phyloP scores from a whole-genome alignment of 495 filamentous ascomycete species.

The Xylaria acuta region DNA sequence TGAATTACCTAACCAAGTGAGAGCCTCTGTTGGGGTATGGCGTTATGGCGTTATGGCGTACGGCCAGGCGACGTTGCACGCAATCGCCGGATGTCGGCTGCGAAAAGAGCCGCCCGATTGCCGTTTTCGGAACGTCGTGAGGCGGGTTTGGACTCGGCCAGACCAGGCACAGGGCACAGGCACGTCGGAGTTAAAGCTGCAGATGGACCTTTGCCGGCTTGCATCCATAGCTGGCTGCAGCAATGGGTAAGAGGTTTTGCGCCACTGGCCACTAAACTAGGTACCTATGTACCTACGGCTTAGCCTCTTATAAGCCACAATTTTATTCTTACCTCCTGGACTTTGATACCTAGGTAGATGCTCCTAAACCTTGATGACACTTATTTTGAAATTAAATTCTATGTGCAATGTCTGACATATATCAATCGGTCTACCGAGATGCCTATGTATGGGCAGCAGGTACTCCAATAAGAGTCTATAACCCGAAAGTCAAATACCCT shows the following conservation, averaged over 20 bases:
- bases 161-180: conserved; percentile 1
- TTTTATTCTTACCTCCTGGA: not conserved
- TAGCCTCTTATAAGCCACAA: not conserved
- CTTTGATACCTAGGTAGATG: not conserved
- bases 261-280: too few relatives aligned
- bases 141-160: not conserved
- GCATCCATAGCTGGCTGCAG: not conserved
- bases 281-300: too few relatives aligned
- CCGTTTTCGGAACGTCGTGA: conserved; percentile 17
- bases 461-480: not conserved
- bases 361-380: not conserved
- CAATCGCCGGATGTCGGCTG: conserved; percentile 24
- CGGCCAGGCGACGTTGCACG: conserved; percentile 26
- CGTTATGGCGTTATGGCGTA: conserved; percentile 8
- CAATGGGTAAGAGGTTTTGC: too few relatives aligned
- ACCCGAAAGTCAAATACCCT: not conserved
- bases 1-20: conserved; percentile 3
- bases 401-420: not conserved
- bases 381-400: not conserved
- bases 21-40: not conserved
- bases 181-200: not conserved
- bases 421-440: not conserved
- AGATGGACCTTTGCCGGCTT: not conserved
- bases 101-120: conserved; percentile 24
- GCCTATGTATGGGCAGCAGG: not conserved